A percentile compares a stretch with the other conserved stretches of the same genome.
phyloP scores from a whole-genome alignment of 805 yeast genomes.

The Lachancea fermentati region DNA sequence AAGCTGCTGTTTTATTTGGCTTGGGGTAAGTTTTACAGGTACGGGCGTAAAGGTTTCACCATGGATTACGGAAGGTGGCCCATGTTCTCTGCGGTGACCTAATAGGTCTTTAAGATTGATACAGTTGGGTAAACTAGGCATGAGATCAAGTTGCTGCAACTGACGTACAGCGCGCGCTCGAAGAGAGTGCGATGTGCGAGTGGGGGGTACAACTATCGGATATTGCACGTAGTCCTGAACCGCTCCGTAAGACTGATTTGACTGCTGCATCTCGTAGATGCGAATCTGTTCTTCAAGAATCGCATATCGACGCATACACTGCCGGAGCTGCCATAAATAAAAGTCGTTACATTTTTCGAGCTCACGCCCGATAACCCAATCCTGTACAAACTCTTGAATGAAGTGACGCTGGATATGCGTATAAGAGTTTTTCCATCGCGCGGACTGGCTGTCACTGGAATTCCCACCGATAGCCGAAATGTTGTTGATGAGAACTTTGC shows the following conservation, averaged over 20 bases:
- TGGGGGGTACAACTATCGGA: neutral
- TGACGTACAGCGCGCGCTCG: neutral
- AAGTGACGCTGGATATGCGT: conserved; percentile 13
- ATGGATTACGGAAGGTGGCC: conserved; percentile 1
- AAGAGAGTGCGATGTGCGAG: neutral
- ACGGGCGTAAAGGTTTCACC: conserved; percentile 13
- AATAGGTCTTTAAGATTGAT: conserved; percentile 4
- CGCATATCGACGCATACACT: conserved; percentile 21
- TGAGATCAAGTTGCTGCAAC: conserved; percentile 15
- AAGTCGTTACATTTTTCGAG: conserved; percentile 30
- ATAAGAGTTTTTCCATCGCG: conserved; percentile 5
- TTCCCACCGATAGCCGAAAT: neutral
- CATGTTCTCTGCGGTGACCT: neutral
- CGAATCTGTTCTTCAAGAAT: conserved; percentile 24
- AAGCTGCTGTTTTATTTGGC: conserved; percentile 18
- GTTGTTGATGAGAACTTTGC: conserved; percentile 7
- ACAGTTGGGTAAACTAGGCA: conserved; percentile 29
- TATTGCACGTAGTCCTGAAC: neutral
- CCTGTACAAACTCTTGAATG: conserved; percentile 27
- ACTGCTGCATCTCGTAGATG: conserved; percentile 12
- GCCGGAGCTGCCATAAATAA: conserved; percentile 28
- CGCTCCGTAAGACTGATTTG: conserved; percentile 4
- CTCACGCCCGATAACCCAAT: conserved; percentile 29
- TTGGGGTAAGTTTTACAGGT: conserved; percentile 10
- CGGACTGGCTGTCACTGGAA: neutral